A percentile compares a stretch with the other conserved stretches of the same genome.
These are phyloP conservation scores for Candida corydali DNA, from an alignment of 805 yeast species.

Conservation along the genomic window DNA sequence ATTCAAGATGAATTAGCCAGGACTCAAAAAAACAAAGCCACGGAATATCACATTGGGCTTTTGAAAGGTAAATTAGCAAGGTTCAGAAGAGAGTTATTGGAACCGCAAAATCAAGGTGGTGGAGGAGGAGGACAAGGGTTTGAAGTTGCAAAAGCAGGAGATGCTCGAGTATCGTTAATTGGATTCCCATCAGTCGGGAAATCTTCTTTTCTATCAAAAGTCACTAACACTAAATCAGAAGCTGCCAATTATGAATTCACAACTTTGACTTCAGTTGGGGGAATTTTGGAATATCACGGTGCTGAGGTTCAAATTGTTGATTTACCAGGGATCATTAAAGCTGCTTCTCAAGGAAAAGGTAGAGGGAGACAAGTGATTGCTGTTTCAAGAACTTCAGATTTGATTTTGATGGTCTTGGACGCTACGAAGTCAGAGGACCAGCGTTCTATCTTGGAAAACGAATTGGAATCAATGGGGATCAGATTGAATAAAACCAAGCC, in stretches of 20 bases:
- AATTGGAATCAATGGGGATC: slow-evolving; percentile 91
- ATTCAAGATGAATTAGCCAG: slow-evolving; percentile 92
- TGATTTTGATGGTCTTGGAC: slow-evolving; percentile 89
- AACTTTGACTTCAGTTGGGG: slow-evolving; percentile 94
- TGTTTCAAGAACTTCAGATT: slow-evolving; percentile 91
- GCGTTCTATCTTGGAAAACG: slow-evolving; percentile 78
- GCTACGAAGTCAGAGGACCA: slow-evolving; percentile 94
- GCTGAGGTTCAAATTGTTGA: slow-evolving; percentile 98
- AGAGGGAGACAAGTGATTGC: slow-evolving; percentile 96
- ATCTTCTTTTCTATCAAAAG: slow-evolving; percentile 81
- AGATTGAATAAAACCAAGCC: slow-evolving; percentile 81
- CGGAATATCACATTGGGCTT: slow-evolving; percentile 93
- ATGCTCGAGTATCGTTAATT: slow-evolving; percentile 90
- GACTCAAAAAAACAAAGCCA: slow-evolving; percentile 96
- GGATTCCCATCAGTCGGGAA: slow-evolving; percentile 99
- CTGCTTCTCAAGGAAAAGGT: slow-evolving; percentile 96
- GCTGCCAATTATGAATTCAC: slow-evolving; percentile 95
- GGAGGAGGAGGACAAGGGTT: slow-evolving; percentile 82
- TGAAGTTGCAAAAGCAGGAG: slow-evolving; percentile 93
- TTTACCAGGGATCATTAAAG: slow-evolving; percentile 94
- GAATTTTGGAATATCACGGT: slow-evolving; percentile 90
- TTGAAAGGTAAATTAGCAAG: slow-evolving; percentile 93
- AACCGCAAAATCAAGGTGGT: slow-evolving; percentile 78
- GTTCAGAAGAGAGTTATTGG: slow-evolving; percentile 84
- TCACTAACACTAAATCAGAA: slow-evolving; percentile 91